These are phyloP conservation scores for Sanghuangporus baumii DNA, from an alignment of 1,284 basidiomycete species.

Conservation along the genomic window DNA sequence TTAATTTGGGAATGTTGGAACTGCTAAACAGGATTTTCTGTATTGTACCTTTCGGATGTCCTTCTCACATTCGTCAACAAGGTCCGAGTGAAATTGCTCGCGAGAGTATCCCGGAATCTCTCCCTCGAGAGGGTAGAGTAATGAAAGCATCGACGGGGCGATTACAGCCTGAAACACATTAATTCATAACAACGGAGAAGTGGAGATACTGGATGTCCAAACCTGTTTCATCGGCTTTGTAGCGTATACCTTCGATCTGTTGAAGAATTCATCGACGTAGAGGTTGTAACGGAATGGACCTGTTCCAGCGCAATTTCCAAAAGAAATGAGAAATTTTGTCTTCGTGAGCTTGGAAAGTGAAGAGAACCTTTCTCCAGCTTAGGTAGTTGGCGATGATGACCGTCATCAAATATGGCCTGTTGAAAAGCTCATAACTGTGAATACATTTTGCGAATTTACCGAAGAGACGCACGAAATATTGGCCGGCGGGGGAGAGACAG, in stretches of 20 bases:
- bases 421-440: background rate
- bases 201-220: background rate
- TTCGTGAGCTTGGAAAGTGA: background rate
- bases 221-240: conserved; percentile 5
- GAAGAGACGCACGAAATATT: conserved; percentile 11
- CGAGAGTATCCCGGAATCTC: conserved; percentile 21
- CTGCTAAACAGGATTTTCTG: too few relatives aligned
- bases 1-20: background rate
- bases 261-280: conserved; percentile 20
- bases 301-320: background rate
- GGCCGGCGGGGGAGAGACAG: conserved; percentile 19
- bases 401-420: conserved; percentile 21
- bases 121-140: conserved; percentile 20
- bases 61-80: conserved; percentile 21
- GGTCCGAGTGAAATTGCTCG: conserved; percentile 20
- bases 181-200: background rate
- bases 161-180: conserved; percentile 19
- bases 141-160: conserved; percentile 22
- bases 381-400: conserved; percentile 21
- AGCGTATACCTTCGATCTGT: conserved; percentile 15
- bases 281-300: conserved; percentile 22
- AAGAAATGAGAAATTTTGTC: too few relatives aligned
- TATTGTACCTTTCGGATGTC: conserved; percentile 18
- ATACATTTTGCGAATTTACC: background rate
- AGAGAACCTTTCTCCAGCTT: conserved; percentile 16